phyloP scores from a whole-genome alignment of 129 eudicot species.

The Centrapalus pauciflorus region DNA sequence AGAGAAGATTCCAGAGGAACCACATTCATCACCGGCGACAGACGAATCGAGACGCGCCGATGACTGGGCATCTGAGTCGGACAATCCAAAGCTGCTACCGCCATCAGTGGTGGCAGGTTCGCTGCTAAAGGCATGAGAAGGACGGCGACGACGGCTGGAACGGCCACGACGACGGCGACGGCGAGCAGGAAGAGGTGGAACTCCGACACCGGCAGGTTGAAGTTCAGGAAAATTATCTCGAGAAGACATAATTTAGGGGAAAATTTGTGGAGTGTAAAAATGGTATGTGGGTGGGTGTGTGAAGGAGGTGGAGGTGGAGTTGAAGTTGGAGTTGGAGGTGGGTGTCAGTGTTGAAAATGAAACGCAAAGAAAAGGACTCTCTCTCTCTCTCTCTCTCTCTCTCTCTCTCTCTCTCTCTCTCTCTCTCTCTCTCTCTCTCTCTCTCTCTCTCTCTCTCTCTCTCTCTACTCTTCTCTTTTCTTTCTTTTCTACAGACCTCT shows the following conservation, averaged over 20 bases:
- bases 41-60: constrained; percentile 25
- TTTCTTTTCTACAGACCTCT: constrained; percentile 18
- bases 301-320: constrained; percentile 1
- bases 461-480: constrained; percentile 29
- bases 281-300: background rate
- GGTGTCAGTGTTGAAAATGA: constrained; percentile 21
- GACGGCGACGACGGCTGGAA: constrained; percentile 20
- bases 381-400: no score
- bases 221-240: constrained; percentile 6
- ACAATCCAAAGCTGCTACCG: constrained; percentile 45
- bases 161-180: constrained; percentile 31
- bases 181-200: constrained; percentile 16
- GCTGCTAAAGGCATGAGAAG: constrained; percentile 28
- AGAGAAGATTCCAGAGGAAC: constrained; percentile 30
- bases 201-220: constrained; percentile 5
- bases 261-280: constrained; percentile 4
- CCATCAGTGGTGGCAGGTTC: constrained; percentile 28
- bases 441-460: no score
- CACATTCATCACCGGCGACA: constrained; percentile 37
- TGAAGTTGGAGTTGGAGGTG: constrained; percentile 9
- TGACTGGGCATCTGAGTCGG: constrained; percentile 40
- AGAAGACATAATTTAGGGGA: constrained; percentile 20
- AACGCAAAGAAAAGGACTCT: constrained; percentile 1
- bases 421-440: no score
- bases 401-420: no score